Evolutionary conservation across 1,284 basidiomycete genomes (phyloP), one percentile per base, ranked within the genome.

Genomic region (Ustilago sp.): DNA sequence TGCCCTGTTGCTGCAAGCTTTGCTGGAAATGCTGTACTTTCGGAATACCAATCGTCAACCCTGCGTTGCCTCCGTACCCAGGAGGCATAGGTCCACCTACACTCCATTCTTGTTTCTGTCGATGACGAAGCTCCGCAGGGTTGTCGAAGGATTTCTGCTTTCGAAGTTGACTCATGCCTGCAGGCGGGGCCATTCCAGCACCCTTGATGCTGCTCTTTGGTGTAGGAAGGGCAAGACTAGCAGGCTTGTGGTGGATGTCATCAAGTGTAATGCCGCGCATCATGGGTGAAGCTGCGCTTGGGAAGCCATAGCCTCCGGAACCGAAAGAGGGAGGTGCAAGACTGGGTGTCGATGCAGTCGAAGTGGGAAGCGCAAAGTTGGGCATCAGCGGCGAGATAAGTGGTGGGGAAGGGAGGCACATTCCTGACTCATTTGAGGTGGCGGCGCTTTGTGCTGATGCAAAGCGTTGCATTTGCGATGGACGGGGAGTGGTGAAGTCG

Each of bases 131-230:
- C 58, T 78, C 76, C 31, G 68, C 57, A 0, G 76, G 76, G 36
- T 74, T 74, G 48, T 78, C 76, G 31, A 78, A 78, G 38, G 67
- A 67, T 39, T 76, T 76, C 43, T 76, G 73, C 68, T 76, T 78
- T 39, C 76, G 59, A 34, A 74, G 64, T 19, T 58, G 62, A 34
- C 75, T 71, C 38, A 68, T 68, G n/a, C 53, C 52, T 11, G 45
- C 23, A 3, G 36, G 38, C 3, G 69, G 69, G 9, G 15, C 50
- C 8, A n/a, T 36, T 43, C 11, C 55, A 31, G 15, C 31, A 4
- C 47, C 57, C n/a, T 13, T 28, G 23, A 28, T 28, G n/a, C 36
- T 34, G 15, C 50, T 59, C 36, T 6, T 52, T 4, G 47, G 11
- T 32, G 7, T 19, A n/a, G 48, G 48, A 51, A 57, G 53, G n/a